Base-by-base conservation (phyloP, 192 early-diverging fungal species). In the Coemansia sp. region DNA sequence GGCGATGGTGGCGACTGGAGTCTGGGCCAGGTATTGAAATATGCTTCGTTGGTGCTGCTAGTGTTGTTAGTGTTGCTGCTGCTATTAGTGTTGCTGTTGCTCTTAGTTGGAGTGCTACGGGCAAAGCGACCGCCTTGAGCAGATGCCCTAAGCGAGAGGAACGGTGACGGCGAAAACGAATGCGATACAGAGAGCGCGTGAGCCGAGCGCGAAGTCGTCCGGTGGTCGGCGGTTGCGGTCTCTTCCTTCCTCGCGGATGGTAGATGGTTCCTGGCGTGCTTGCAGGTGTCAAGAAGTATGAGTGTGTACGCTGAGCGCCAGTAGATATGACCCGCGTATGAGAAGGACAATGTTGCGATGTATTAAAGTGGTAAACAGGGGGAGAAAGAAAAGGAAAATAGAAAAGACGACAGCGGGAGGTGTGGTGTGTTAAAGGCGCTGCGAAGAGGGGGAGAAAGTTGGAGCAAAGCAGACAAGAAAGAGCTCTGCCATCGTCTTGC, bases 301-400 rank as follows among this genome's bases (percentile, higher is more conserved):
- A 69, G 67, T 11, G 74, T 55, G 61, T 40, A 71, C 51, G 64
- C 68, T 41, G 62, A 56, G 66, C 72, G 67, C 69, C 64, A 66
- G 63, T 61, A 75, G 52, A 65, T 48, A 36, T 61, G 68, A 63
- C 51, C 60, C 11, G 72, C 60, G 45, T 54, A 65, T 37, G 63
- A 67, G 42, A 61, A 76, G 51, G 63, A 71, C 64, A 76, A 37
- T 47, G 68, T 48, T 36, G 21, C 1, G 0, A 26, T 39, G 41
- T 49, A 19, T 51, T 12, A 56, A 56, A 8, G 36, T 21, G 57
- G 48, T 19, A 4, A 55, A 12, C 13, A 11, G 41, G 37, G 49
- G 54, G 41, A 63, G 41, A 65, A 40, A 69, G 55, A 22, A 52
- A 67, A 59, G 61, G 39, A 49, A 43, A 41, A 18, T 42, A 46